Conservation (phyloP, 352 stramenopile species). For the Globisporangium radiosum region DNA sequence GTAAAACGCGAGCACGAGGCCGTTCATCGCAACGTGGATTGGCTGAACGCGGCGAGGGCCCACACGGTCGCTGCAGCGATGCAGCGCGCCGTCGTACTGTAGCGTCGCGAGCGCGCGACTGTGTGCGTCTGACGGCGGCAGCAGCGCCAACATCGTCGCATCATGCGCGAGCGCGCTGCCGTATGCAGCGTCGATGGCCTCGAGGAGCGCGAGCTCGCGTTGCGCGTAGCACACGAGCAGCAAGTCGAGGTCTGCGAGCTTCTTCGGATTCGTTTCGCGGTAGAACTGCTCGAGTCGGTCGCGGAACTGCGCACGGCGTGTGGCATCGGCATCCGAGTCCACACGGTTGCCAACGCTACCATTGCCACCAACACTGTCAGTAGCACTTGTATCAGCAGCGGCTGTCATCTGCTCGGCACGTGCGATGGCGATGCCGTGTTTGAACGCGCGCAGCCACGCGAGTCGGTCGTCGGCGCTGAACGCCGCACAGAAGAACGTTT, state of each 20-base stretch:
- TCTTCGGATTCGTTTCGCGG: conserved; percentile 41
- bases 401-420: conserved; percentile 12
- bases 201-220: conserved; percentile 35
- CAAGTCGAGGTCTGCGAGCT: conserved; percentile 41
- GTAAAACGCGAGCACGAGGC: conserved; percentile 41
- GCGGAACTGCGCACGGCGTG: conserved; percentile 16
- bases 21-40: conserved; percentile 42
- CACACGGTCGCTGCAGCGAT: conserved; percentile 21
- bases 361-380: neutral
- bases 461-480: conserved; percentile 43
- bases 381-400: neutral
- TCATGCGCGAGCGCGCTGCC: conserved; percentile 23
- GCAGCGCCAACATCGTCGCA: conserved; percentile 22
- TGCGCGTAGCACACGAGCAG: conserved; percentile 37
- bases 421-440: conserved; percentile 34
- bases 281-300: conserved; percentile 47
- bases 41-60: conserved; percentile 21
- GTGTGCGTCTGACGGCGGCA: conserved; percentile 26
- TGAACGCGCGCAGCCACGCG: conserved; percentile 57
- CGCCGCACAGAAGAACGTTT: conserved; percentile 70
- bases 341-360: conserved; percentile 3
- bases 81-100: conserved; percentile 33
- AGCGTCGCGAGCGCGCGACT: conserved; percentile 23
- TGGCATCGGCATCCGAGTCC: conserved; percentile 9
- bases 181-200: conserved; percentile 45